Percentiles rank a stretch among this genome's conserved stretches.
These are phyloP conservation scores for Argentina anserina DNA, from an alignment of 306 rosid genomes.

Conservation along the genomic window DNA sequence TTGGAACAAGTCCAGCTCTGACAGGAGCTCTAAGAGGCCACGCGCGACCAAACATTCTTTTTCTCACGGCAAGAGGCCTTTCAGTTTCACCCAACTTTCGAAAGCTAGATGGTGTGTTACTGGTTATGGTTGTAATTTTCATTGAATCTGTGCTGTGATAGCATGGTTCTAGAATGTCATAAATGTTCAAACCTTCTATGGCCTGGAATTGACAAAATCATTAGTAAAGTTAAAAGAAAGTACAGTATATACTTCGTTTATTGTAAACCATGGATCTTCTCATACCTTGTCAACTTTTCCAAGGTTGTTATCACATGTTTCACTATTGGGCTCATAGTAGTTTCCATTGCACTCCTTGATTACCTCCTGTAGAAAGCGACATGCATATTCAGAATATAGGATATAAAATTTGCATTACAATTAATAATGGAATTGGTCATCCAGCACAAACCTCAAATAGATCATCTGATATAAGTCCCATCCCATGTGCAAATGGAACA, in stretches of 20 bases:
- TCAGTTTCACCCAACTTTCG: constrained; percentile 67
- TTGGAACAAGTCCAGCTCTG: constrained; percentile 75
- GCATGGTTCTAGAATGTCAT: constrained; percentile 91
- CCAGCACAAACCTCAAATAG: constrained; percentile 59
- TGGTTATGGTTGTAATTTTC: constrained; percentile 30
- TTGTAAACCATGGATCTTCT: constrained; percentile 1
- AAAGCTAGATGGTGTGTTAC: constrained; percentile 66
- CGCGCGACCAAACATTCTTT: constrained; percentile 92
- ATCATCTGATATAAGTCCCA: constrained; percentile 89
- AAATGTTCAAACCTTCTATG: constrained; percentile 55
- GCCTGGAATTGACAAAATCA: constrained; percentile 42
- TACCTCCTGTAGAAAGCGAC: constrained; percentile 49
- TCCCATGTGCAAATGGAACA: constrained; percentile 90
- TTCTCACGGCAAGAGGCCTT: constrained; percentile 80
- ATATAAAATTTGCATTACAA: neutral
- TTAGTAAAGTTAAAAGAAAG: constrained; percentile 11
- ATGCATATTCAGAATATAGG: constrained; percentile 21
- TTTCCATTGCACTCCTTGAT: constrained; percentile 50
- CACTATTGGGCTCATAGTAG: constrained; percentile 36
- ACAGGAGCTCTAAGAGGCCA: constrained; percentile 97
- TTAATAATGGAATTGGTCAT: constrained; percentile 1
- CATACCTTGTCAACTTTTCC: constrained; percentile 59
- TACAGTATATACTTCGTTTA: neutral
- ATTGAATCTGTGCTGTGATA: constrained; percentile 43
- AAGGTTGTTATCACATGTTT: constrained; percentile 45